These are phyloP conservation scores for Aspergillus taichungensis DNA, from an alignment of 495 filamentous ascomycete species.

Conservation along the genomic window DNA sequence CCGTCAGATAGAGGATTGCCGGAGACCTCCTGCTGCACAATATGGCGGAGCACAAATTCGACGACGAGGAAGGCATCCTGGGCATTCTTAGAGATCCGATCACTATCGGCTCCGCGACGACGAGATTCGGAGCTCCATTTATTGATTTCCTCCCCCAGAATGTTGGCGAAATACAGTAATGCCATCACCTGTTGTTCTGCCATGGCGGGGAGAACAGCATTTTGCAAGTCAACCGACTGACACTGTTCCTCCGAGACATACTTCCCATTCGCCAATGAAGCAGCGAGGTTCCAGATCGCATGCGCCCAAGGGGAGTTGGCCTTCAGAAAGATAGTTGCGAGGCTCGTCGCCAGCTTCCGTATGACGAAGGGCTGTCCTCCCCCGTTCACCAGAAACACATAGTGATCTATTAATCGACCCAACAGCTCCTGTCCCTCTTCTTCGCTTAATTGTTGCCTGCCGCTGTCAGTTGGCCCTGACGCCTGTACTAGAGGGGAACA, in stretches of 20 bases:
- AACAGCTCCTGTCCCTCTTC: constrained; percentile 55
- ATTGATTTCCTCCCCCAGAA: constrained; percentile 66
- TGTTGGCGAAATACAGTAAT: constrained; percentile 63
- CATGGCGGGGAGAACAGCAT: constrained; percentile 38
- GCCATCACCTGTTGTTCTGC: constrained; percentile 45
- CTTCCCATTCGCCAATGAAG: constrained; percentile 47
- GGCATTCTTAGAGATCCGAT: constrained; percentile 23
- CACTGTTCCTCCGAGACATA: constrained; percentile 43
- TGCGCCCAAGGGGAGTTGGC: constrained; percentile 58
- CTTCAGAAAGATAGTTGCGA: constrained; percentile 72
- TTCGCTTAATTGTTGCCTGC: constrained; percentile 52
- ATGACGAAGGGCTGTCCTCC: constrained; percentile 57
- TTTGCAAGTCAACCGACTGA: constrained; percentile 38
- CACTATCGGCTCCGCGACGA: constrained; percentile 10
- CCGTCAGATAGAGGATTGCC: constrained; percentile 14
- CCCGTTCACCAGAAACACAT: constrained; percentile 48
- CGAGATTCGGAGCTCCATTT: constrained; percentile 29
- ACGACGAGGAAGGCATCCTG: constrained; percentile 30
- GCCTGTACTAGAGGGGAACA: constrained; percentile 3
- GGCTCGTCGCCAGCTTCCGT: constrained; percentile 73
- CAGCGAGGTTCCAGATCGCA: constrained; percentile 59
- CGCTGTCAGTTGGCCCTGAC: constrained; percentile 9
- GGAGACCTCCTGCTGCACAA: constrained; percentile 20
- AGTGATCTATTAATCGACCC: constrained; percentile 60
- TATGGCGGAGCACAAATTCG: constrained; percentile 27